Conservation (phyloP, 2,329 filamentous ascomycete genomes). For the Paramyrothecium roridum region DNA sequence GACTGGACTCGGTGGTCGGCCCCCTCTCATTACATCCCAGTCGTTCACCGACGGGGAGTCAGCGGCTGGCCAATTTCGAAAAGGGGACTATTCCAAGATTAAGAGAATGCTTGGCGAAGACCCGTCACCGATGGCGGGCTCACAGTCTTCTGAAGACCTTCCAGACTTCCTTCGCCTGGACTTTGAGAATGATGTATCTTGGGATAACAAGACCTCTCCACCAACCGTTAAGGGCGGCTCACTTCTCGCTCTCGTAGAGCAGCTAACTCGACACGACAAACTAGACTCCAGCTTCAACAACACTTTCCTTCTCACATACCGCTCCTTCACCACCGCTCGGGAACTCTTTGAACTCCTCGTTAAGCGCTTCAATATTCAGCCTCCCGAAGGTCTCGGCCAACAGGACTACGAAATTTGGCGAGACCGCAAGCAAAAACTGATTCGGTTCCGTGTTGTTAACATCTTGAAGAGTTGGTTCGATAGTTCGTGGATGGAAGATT, state of each 20-base stretch:
- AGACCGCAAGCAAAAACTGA: conserved; percentile 92
- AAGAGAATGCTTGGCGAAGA: conserved; percentile 66
- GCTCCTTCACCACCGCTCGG: conserved; percentile 86
- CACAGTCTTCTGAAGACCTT: conserved; percentile 65
- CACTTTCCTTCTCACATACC: conserved; percentile 94
- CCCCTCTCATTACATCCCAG: conserved; percentile 50
- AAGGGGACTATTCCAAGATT: conserved; percentile 61
- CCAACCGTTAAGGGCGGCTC: conserved; percentile 86
- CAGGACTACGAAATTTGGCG: conserved; percentile 84
- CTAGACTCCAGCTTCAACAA: conserved; percentile 95
- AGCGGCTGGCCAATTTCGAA: conserved; percentile 48
- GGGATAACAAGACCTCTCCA: conserved; percentile 76
- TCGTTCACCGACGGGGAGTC: conserved; percentile 61
- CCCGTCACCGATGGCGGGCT: conserved; percentile 44
- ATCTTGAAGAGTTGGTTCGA: conserved; percentile 99
- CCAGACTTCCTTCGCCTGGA: conserved; percentile 85
- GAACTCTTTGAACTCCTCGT: conserved; percentile 93
- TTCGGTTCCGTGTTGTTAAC: conserved; percentile 93
- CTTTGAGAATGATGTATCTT: conserved; percentile 83
- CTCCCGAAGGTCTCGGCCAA: conserved; percentile 73
- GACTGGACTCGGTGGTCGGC: conserved; percentile 34
- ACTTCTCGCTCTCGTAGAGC: conserved; percentile 83
- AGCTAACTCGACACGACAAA: conserved; percentile 93
- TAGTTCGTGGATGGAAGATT: conserved; percentile 97
- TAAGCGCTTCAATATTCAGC: conserved; percentile 87